Evolutionary conservation across 352 stramenopile species (phyloP), one percentile per base, ranked within the genome.

Genomic region (Pythium insidiosum): DNA sequence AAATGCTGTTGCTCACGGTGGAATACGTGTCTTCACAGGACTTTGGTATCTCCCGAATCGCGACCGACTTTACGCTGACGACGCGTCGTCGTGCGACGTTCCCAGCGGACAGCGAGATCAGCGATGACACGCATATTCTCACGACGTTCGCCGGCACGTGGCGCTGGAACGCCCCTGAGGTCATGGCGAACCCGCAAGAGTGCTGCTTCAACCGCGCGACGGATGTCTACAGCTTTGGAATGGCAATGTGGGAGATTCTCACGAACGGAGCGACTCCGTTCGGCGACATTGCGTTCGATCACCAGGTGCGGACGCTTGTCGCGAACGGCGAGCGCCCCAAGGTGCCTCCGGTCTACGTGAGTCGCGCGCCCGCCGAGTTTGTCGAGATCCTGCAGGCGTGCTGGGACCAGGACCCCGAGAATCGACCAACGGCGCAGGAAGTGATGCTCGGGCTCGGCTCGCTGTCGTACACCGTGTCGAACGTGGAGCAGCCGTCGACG

Each of bases 201-300:
- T 81, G 64, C 47, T 61, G 60, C 20, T 87, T 82, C 45, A 84
- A 84, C 51, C 71, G 74, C 22, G 71, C 74, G 34, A 84, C 74
- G 15, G 74, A 87, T 56, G 68, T 87, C 38, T 87, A 87, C 56
- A 84, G 71, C 66, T 87, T 87, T 43, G 74, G 74, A 9, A 53
- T 87, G 46, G 56, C 67, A 37, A 49, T 84, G 6, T 84, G 74
- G 74, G 71, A 87, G 28, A 71, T 87, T n/a, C 43, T 84, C 15
- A 76, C 71, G 18, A 83, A 87, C 47, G 74, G 74, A 25, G 56
- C 68, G 0, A 65, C 79, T 13, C 71, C 74, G 2, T 87, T 87
- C 43, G 68, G 69, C 16, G 67, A 87, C 22, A 56, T 84, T 1
- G 55, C 65, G 11, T 87, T 84, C 23, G 74, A 87, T 33, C 71